Evolutionary conservation across 2,329 filamentous ascomycete species (phyloP), one percentile per base, ranked within the genome.

Genomic region (Cylindrodendrum hubeiense): DNA sequence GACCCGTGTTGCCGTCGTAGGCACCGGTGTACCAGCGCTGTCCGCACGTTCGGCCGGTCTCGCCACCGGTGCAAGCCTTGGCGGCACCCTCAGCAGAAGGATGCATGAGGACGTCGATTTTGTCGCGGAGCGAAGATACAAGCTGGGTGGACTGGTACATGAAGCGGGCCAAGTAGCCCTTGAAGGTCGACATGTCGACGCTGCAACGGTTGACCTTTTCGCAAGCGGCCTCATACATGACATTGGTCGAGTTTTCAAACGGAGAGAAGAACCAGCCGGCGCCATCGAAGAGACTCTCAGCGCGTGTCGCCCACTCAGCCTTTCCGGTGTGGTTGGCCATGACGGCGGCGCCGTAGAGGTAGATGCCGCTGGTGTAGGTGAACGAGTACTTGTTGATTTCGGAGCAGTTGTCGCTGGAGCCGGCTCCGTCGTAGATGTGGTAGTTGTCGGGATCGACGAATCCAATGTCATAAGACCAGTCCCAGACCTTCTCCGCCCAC

Each of bases 211-310:
- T 79, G 63, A 81, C 78, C 4, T 78, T 79, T 77, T 93, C 91
- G 80, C 91, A 93, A n/a, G 88, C 87, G 47, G 83, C 82, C 78
- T 93, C 90, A 73, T 83, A 89, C 86, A 93, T 89, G 77, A 91
- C 79, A 73, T 88, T 81, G 22, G 87, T 86, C 5, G 83, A 79
- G 69, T 88, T 86, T 17, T 81, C 74, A 50, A 80, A 83, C 5
- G 85, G 83, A 50, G 77, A 78, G 80, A 91, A 89, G 78, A 88
- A 91, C 75, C 81, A 82, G 24, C 78, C 80, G 3, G 85, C 79
- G 24, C 85, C 86, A 24, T 82, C 77, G 21, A 91, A 77, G 24
- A 91, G 82, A 22, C 82, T 80, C 53, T 81, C 72, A 1, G 87
- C 82, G 44, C 88, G 86, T 15, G 85, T 77, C 10, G 78, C 76